Base-by-base conservation (phyloP, 148 eudicot species). In the Chenopodium album region DNA sequence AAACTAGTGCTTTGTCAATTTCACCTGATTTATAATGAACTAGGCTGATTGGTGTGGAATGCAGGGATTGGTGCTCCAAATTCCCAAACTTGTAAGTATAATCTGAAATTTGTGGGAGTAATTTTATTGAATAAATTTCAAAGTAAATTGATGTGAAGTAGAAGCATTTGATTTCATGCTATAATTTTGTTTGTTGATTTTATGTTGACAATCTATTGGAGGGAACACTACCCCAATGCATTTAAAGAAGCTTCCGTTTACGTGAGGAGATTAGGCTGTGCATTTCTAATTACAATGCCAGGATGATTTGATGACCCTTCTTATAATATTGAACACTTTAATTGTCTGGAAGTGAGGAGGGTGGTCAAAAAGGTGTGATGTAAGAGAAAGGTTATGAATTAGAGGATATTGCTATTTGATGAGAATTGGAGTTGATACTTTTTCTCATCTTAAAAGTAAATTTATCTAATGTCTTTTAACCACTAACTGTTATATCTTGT, bases 401-500 rank as follows among this genome's bases (percentile, higher is more conserved):
- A 8, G 20, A 20, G 66, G 65, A 23, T 7, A 20, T 62, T 62
- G 65, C 9, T 62, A 62, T 11, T 5, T 62, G 65, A 20, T 62
- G 71, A 67, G 34, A 29, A 26, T 67, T 67, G 17, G 14, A 11
- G 16, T 11, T 67, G 16, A 26, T 67, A 3, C n/a, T 67, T 67
- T 67, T 67, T 62, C 66, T 62, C 23, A 3, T 41, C n/a, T 22
- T 13, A 17, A 46, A 26, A 23, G 76, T 32, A 54, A 34, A 44
- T 26, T 62, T 23, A n/a, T 76, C 28, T 65, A 20, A 66, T 67
- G 67, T 76, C 19, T n/a, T 14, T 32, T 14, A 54, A n/a, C 52
- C 34, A 22, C 56, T 79, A n/a, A n/a, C 50, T 68, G 71, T 29
- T 59, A 79, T 82, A 41, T 37, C 20, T 44, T 63, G 23, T 77